Percentiles rank a stretch among this genome's conserved stretches.
phyloP scores from a whole-genome alignment of 2,329 filamentous ascomycete species.

The Pleomassaria siparia region DNA sequence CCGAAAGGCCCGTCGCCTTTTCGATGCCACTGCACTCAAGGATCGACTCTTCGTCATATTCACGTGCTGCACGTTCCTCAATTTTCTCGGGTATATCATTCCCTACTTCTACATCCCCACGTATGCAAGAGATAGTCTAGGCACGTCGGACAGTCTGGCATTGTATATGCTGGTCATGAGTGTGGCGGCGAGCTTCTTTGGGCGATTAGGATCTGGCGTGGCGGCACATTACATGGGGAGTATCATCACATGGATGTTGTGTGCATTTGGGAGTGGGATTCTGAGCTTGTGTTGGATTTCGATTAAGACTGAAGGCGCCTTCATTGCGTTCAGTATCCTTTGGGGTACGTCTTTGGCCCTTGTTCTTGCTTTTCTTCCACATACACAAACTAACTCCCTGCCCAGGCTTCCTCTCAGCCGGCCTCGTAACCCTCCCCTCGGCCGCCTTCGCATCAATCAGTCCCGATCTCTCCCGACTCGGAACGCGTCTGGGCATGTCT shows the following conservation, averaged over 20 bases:
- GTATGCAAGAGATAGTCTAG: constrained; percentile 34
- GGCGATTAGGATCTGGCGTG: constrained; percentile 29
- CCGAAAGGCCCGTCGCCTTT: constrained; percentile 34
- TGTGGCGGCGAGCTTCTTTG: constrained; percentile 40
- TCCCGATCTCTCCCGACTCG: constrained; percentile 37
- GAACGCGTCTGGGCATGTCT: constrained; percentile 41
- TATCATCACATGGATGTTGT: constrained; percentile 38
- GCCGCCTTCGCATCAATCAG: constrained; percentile 41
- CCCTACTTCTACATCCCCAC: constrained; percentile 43
- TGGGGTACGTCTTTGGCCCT: constrained; percentile 31
- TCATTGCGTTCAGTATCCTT: constrained; percentile 39
- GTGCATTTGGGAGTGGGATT: constrained; percentile 29
- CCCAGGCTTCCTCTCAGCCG: constrained; percentile 42
- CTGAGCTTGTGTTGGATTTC: constrained; percentile 36
- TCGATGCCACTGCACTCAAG: constrained; percentile 35
- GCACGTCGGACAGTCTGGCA: constrained; percentile 28
- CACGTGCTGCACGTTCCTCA: constrained; percentile 35
- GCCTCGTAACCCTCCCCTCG: constrained; percentile 40
- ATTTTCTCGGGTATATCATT: constrained; percentile 41
- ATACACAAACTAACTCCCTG: not conserved
- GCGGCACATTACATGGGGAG: constrained; percentile 36
- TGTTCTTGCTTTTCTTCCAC: not conserved
- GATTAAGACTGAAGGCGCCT: constrained; percentile 27
- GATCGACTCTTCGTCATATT: constrained; percentile 40
- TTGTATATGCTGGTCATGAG: constrained; percentile 37